Evolutionary conservation across 2,329 filamentous ascomycete species (phyloP), one percentile per base, ranked within the genome.

Genomic region (Aureobasidium sp.): DNA sequence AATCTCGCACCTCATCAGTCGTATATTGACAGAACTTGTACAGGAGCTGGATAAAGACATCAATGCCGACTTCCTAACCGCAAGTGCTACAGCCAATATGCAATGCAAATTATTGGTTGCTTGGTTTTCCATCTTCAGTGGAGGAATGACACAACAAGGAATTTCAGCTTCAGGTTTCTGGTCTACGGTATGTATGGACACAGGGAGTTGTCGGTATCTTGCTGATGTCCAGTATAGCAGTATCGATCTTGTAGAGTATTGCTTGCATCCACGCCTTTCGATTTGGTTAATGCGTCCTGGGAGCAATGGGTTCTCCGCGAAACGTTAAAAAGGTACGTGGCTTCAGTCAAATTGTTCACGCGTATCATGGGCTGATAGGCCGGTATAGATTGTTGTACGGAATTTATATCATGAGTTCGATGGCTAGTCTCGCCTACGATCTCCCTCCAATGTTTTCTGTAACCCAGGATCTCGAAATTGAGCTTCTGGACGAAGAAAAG

Each of bases 401-500:
- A 5, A 69, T 73, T 39, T 71, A 71, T 53, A 67, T 73, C 49
- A 64, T 72, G 44, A 70, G 68, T 50, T 73, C 71, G 37, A 64
- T 73, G 11, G 67, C 72, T 16, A 70, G 69, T 5, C 68, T 72
- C 37, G 68, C 69, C 7, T 74, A 71, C 55, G 71, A 69, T 21
- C 66, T 72, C 27, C 68, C 66, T 5, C 71, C 71, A 9, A 70
- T 68, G 11, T 71, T 73, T 45, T 69, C 70, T 21, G 66, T 71
- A 4, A 69, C 69, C 5, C 68, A 73, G 39, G 71, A 74, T 57
- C 65, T 73, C 13, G 68, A 71, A 44, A 68, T 74, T 53, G 72
- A 73, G 54, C 67, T 73, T 57, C 69, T 71, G 25, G 69, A 69
- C 16, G 68, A 69, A 45, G 72, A 74, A 54, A 62, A 62, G 16